A percentile compares a stretch with the other conserved stretches of the same genome.
Conservation (phyloP, 23 red algal species). For the Gracilaria caudata region DNA sequence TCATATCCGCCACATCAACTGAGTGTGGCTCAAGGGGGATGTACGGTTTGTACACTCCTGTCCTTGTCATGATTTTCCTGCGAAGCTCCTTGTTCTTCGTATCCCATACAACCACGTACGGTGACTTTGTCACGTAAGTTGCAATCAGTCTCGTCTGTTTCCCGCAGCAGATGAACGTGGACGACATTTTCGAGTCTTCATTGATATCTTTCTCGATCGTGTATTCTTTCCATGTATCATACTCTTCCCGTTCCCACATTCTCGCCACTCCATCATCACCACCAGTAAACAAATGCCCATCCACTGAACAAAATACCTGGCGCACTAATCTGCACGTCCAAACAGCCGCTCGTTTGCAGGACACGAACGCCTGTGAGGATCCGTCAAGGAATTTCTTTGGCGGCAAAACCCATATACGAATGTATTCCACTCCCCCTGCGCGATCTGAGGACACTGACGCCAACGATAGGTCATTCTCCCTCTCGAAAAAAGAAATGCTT, state of each 20-base stretch:
- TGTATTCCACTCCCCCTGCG: neutral
- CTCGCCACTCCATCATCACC: conserved; percentile 59
- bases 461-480: conserved; percentile 5
- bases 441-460: conserved; percentile 21
- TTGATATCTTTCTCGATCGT: conserved; percentile 32
- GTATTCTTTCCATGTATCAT: conserved; percentile 34
- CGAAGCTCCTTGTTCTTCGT: conserved; percentile 18
- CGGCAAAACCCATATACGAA: conserved; percentile 49
- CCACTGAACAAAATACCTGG: conserved; percentile 36
- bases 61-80: conserved; percentile 23
- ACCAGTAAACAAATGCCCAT: conserved; percentile 33
- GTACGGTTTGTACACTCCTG: conserved; percentile 38
- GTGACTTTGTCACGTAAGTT: conserved; percentile 68
- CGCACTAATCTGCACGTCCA: conserved; percentile 13
- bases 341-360: conserved; percentile 33
- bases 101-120: conserved; percentile 66
- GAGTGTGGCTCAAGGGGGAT: conserved; percentile 3
- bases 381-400: conserved; percentile 11
- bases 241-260: conserved; percentile 34
- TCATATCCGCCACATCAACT: conserved; percentile 45
- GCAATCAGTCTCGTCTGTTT: conserved; percentile 48
- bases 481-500: conserved; percentile 55
- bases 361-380: conserved; percentile 17
- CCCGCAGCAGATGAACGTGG: conserved; percentile 39
- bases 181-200: conserved; percentile 26